These are phyloP conservation scores for Fusarium sp. DNA, from an alignment of 2,329 filamentous ascomycete species.

Conservation along the genomic window DNA sequence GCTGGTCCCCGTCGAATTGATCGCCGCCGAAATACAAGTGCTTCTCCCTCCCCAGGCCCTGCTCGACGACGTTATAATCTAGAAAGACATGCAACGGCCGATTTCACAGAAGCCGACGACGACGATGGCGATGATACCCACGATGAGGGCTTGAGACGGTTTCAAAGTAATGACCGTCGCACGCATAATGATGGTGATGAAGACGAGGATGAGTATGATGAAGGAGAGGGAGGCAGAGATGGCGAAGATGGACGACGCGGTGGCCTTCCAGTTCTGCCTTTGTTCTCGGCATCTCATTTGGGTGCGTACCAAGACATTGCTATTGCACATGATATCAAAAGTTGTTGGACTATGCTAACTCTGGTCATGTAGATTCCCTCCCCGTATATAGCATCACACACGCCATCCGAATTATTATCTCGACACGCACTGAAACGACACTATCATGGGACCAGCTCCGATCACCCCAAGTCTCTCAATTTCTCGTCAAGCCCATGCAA, in stretches of 20 bases:
- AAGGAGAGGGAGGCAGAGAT: constrained; percentile 59
- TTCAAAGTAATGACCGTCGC: constrained; percentile 43
- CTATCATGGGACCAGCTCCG: constrained; percentile 94
- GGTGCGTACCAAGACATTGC: constrained; percentile 61
- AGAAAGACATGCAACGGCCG: constrained; percentile 69
- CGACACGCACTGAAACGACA: constrained; percentile 89
- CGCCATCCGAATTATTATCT: constrained; percentile 86
- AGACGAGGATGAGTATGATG: constrained; percentile 61
- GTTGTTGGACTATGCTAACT: constrained; percentile 16
- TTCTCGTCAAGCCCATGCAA: constrained; percentile 94
- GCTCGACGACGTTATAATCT: constrained; percentile 47
- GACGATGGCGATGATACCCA: constrained; percentile 60
- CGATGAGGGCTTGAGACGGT: constrained; percentile 51
- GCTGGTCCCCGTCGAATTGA: constrained; percentile 53
- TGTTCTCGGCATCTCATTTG: constrained; percentile 84
- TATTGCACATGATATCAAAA: background rate
- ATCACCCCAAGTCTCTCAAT: constrained; percentile 96
- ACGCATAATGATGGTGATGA: constrained; percentile 60
- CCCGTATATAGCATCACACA: constrained; percentile 94
- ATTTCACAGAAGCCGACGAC: constrained; percentile 75
- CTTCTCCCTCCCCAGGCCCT: constrained; percentile 52
- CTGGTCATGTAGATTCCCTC: constrained; percentile 74
- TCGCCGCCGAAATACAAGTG: constrained; percentile 47
- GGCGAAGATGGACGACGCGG: constrained; percentile 49
- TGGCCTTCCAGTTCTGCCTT: constrained; percentile 69